phyloP scores from a whole-genome alignment of 208 protist genomes.

The Leishmania gerbilli region DNA sequence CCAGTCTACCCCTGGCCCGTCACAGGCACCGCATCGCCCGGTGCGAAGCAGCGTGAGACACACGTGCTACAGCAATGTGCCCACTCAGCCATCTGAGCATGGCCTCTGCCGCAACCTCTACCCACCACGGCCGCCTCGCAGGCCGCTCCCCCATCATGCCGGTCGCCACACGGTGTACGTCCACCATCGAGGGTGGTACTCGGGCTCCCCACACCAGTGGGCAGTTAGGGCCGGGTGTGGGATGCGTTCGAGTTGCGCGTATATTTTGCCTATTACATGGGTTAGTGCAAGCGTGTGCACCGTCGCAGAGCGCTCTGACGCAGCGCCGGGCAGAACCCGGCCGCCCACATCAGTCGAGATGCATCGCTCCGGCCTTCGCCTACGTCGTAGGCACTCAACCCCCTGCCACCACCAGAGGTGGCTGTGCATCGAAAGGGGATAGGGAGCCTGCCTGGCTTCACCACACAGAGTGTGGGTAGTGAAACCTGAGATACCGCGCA shows the following conservation, averaged over 20 bases:
- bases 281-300: background rate
- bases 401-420: background rate
- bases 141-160: background rate
- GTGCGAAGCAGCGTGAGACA: background rate
- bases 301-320: background rate
- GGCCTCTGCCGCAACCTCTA: background rate
- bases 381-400: background rate
- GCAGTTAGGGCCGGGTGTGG: background rate
- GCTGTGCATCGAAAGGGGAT: background rate
- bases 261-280: background rate
- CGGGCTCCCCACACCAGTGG: background rate
- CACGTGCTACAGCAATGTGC: background rate
- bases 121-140: background rate
- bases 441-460: background rate
- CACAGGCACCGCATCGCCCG: background rate
- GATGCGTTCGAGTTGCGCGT: background rate
- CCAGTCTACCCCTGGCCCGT: background rate
- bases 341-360: background rate
- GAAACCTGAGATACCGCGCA: background rate
- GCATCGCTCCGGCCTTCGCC: background rate
- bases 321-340: background rate
- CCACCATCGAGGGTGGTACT: background rate
- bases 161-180: background rate
- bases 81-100: background rate
- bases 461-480: too few relatives aligned